Percentiles rank a stretch among this genome's conserved stretches.
These are phyloP conservation scores for Zygoascus flipseniorum DNA, from an alignment of 805 yeast genomes.

Conservation along the genomic window DNA sequence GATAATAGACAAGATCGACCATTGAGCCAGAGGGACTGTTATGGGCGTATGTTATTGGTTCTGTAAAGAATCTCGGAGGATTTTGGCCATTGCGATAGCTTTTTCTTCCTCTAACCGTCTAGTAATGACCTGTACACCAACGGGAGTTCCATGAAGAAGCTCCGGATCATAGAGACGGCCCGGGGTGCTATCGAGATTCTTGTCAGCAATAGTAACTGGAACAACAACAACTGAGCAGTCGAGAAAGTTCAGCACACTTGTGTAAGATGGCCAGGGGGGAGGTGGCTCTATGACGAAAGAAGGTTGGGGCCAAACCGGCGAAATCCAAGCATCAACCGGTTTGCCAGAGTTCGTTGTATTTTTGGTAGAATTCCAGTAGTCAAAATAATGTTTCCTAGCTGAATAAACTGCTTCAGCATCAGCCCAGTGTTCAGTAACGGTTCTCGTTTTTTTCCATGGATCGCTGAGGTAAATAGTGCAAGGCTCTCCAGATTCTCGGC, in stretches of 20 bases:
- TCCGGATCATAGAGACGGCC: constrained; percentile 36
- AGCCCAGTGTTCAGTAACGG: constrained; percentile 8
- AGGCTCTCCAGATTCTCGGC: constrained; percentile 5
- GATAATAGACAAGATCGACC: too few relatives aligned
- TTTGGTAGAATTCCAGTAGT: constrained; percentile 32
- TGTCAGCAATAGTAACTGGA: constrained; percentile 24
- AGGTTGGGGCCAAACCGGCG: constrained; percentile 11
- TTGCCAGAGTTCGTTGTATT: constrained; percentile 2
- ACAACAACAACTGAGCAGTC: constrained; percentile 14
- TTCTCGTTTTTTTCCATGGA: not conserved
- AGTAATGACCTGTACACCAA: constrained; percentile 47
- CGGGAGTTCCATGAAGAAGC: constrained; percentile 44
- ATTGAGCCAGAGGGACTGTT: too few relatives aligned
- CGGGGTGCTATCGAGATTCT: constrained; percentile 37
- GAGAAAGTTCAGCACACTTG: constrained; percentile 13
- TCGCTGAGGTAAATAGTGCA: not conserved
- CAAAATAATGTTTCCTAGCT: constrained; percentile 31
- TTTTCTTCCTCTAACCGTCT: constrained; percentile 53
- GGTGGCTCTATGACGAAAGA: constrained; percentile 19
- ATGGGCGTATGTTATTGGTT: too few relatives aligned
- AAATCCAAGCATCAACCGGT: constrained; percentile 11
- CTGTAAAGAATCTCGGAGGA: constrained; percentile 8
- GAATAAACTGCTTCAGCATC: constrained; percentile 9
- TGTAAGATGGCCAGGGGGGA: constrained; percentile 42
- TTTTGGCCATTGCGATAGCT: constrained; percentile 30